Conservation (phyloP, 2,329 filamentous ascomycete genomes). For the Fusarium armeniacum region DNA sequence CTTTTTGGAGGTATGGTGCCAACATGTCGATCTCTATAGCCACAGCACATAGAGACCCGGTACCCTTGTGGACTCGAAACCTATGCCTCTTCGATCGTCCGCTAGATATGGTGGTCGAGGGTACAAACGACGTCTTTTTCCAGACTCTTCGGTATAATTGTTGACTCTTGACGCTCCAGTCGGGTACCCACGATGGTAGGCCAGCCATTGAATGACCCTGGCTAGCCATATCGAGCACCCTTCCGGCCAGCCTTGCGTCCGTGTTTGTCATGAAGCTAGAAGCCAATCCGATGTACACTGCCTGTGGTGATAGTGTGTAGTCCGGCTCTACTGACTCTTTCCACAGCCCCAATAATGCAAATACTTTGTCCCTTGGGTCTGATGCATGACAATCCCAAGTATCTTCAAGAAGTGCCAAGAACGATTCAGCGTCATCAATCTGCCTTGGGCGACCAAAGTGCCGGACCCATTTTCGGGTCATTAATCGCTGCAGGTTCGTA, state of each 20-base stretch:
- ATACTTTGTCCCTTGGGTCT: constrained; percentile 13
- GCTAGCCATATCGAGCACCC: not conserved
- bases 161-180: constrained; percentile 6
- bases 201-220: not conserved
- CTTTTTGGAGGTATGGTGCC: not conserved
- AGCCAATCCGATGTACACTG: constrained; percentile 1
- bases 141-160: not conserved
- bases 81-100: not conserved
- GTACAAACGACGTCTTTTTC: not conserved
- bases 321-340: rapidly evolving
- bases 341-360: constrained; percentile 8
- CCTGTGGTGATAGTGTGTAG: not conserved
- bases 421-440: not conserved
- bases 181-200: constrained; percentile 1
- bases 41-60: not conserved
- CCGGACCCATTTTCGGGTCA: not conserved
- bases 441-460: not conserved
- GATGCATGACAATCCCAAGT: constrained; percentile 4
- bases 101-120: not conserved
- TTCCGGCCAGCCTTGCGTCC: rapidly evolving
- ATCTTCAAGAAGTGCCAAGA: not conserved
- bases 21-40: not conserved
- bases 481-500: rapidly evolving
- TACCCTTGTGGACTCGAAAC: not conserved
- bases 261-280: not conserved